Conservation (phyloP, 2,329 filamentous ascomycete genomes). For the Colletotrichum caudatum region DNA sequence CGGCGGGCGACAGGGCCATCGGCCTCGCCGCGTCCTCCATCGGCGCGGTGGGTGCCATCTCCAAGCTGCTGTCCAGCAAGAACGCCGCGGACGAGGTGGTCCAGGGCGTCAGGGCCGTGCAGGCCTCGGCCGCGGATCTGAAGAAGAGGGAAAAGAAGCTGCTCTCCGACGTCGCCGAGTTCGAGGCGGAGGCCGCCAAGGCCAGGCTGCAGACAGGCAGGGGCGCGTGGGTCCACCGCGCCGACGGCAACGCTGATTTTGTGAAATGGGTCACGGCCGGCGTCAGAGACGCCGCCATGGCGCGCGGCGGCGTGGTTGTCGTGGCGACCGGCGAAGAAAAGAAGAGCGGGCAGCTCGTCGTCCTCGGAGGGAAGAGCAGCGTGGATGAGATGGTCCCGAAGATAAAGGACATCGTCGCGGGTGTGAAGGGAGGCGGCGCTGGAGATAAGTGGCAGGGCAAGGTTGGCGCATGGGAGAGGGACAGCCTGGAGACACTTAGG, state of each 20-base stretch:
- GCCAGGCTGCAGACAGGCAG: conserved; percentile 37
- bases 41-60: conserved; percentile 44
- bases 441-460: conserved; percentile 51
- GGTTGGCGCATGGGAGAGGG: conserved; percentile 47
- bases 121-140: conserved; percentile 42
- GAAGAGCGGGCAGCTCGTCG: conserved; percentile 44
- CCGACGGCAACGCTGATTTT: conserved; percentile 47
- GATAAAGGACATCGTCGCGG: conserved; percentile 42
- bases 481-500: conserved; percentile 44
- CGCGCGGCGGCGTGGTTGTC: conserved; percentile 41
- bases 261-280: conserved; percentile 47
- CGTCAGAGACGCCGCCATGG: conserved; percentile 43
- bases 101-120: conserved; percentile 35
- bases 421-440: conserved; percentile 48
- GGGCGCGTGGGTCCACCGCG: conserved; percentile 45
- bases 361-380: conserved; percentile 44
- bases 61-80: conserved; percentile 46
- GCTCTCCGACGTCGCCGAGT: conserved; percentile 47
- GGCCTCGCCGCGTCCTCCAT: conserved; percentile 44
- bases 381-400: conserved; percentile 43
- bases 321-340: conserved; percentile 47
- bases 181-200: conserved; percentile 46
- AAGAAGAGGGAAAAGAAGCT: conserved; percentile 47
- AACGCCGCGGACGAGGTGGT: conserved; percentile 44
- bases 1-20: conserved; percentile 47